Evolutionary conservation across 192 early-diverging fungal species (phyloP).

Genomic region (Coemansia sp.): DNA sequence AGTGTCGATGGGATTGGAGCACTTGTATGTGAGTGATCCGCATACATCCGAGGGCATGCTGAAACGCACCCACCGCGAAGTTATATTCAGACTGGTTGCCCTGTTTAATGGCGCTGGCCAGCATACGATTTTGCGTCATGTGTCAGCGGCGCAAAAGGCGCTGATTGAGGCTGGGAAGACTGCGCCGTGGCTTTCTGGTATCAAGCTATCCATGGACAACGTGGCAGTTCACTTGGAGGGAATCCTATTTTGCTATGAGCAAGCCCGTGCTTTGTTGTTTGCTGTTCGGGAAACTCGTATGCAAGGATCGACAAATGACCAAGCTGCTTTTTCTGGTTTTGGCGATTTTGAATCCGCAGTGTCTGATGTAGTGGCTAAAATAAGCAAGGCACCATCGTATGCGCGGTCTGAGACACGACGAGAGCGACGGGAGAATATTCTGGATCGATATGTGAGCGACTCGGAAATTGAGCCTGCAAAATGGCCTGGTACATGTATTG

Average conservation of each 20-base stretch:
- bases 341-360: background rate
- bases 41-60: background rate
- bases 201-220: background rate
- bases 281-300: background rate
- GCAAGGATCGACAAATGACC: background rate
- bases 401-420: slow-evolving; percentile 14
- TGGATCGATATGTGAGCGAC: background rate
- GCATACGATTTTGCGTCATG: slow-evolving; percentile 11
- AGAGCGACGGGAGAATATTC: slow-evolving; percentile 10
- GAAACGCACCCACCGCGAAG: slow-evolving; percentile 15
- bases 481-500: background rate
- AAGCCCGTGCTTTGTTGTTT: slow-evolving; percentile 28
- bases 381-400: slow-evolving; percentile 29
- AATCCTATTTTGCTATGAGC: slow-evolving; percentile 26
- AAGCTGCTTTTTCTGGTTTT: background rate
- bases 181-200: slow-evolving; percentile 26
- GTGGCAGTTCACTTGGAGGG: slow-evolving; percentile 19
- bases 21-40: slow-evolving; percentile 1
- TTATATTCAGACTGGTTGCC: slow-evolving; percentile 19
- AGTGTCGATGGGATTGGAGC: slow-evolving; percentile 21
- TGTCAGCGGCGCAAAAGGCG: background rate
- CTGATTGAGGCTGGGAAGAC: slow-evolving; percentile 21
- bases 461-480: background rate
- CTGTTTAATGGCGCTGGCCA: slow-evolving; percentile 18
- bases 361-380: slow-evolving; percentile 4